Evolutionary conservation across 75 land plant genomes (phyloP).

Genomic region (Pinus taeda): DNA sequence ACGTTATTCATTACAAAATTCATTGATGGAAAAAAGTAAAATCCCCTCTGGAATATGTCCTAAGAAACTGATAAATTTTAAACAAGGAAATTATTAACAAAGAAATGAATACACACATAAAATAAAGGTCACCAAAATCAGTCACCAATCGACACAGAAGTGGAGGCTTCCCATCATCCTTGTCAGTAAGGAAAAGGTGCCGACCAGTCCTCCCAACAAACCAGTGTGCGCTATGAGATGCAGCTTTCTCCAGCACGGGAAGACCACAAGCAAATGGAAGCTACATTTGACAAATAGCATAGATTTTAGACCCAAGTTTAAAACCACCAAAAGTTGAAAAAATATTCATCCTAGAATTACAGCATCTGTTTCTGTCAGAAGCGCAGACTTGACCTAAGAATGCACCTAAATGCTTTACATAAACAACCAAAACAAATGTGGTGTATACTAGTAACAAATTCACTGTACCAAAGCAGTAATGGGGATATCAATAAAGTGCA

Average conservation of each 20-base stretch:
- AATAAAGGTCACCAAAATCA: slow-evolving; percentile 69
- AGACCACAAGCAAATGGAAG: slow-evolving; percentile 75
- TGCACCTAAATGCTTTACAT: background rate
- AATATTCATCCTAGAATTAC: background rate
- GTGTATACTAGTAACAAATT: background rate
- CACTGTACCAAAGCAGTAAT: background rate
- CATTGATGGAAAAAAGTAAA: background rate
- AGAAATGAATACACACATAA: slow-evolving; percentile 47
- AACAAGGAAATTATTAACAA: background rate
- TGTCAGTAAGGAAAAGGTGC: slow-evolving; percentile 83
- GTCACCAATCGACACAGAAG: slow-evolving; percentile 74
- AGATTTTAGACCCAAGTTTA: background rate
- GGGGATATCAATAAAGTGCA: background rate
- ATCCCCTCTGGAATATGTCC: background rate
- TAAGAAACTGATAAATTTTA: background rate
- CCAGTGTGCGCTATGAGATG: slow-evolving; percentile 43
- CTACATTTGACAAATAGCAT: slow-evolving; percentile 26
- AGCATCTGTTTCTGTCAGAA: background rate
- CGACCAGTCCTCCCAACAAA: slow-evolving; percentile 72
- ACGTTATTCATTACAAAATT: background rate
- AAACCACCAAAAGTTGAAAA: background rate
- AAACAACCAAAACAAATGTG: background rate
- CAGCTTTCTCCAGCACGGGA: slow-evolving; percentile 51
- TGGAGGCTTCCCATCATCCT: slow-evolving; percentile 53
- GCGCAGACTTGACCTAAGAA: background rate